A percentile compares a stretch with the other conserved stretches of the same genome.
Conservation (phyloP, 225 moss, liverwort and hornwort species). For the Marchantia polymorpha region DNA sequence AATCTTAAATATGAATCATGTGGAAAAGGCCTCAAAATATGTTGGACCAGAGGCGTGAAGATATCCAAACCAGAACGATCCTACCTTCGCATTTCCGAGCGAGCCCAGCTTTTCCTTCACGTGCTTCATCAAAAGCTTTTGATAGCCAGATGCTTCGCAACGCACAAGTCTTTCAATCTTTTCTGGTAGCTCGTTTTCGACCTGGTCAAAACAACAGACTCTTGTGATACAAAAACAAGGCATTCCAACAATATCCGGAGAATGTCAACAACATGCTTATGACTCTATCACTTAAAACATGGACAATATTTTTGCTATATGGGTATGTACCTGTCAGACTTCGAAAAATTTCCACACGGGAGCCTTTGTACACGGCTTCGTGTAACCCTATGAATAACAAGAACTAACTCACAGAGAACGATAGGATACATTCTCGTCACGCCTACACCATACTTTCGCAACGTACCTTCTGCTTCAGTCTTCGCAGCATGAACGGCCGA, state of each 20-base stretch:
- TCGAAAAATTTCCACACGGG: too few relatives aligned
- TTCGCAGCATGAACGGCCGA: conserved; percentile 96
- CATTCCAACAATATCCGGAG: too few relatives aligned
- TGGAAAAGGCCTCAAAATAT: too few relatives aligned
- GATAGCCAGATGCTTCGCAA: conserved; percentile 96
- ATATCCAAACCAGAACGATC: neutral
- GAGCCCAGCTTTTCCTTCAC: conserved; percentile 93
- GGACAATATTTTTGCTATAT: too few relatives aligned
- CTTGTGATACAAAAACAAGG: too few relatives aligned
- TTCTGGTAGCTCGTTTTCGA: conserved; percentile 98
- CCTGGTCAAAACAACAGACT: conserved; percentile 37
- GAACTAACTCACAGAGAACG: neutral
- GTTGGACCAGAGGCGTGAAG: neutral
- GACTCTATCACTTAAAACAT: too few relatives aligned
- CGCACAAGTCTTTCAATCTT: conserved; percentile 95
- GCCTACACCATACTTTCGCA: neutral
- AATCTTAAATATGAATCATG: neutral
- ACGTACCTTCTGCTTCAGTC: conserved; percentile 94
- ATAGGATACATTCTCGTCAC: too few relatives aligned
- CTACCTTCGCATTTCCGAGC: conserved; percentile 83
- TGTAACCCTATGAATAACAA: neutral
- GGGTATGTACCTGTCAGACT: too few relatives aligned
- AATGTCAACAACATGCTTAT: too few relatives aligned
- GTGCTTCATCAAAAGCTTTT: conserved; percentile 90
- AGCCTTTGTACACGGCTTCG: too few relatives aligned